phyloP scores from a whole-genome alignment of 2,329 filamentous ascomycete species.

The Lasiodiplodia gonubiensis region DNA sequence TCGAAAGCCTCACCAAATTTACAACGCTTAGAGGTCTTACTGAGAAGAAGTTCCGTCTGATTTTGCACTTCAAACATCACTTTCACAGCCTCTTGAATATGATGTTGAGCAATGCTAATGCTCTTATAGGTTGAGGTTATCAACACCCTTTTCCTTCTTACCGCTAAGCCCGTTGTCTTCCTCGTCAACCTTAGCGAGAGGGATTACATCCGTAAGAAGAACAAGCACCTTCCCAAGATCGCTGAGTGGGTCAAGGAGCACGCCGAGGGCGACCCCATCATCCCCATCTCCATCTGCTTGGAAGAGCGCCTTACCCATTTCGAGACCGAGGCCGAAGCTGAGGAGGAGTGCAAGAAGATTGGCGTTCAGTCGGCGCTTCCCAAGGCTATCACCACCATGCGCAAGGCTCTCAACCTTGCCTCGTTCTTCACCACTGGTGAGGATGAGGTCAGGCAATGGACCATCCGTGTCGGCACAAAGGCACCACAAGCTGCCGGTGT shows the following conservation, averaged over 20 bases:
- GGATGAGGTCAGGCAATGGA: conserved; percentile 99
- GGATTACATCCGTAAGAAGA: conserved; percentile 98
- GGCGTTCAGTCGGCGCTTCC: conserved; percentile 87
- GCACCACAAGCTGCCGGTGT: conserved; percentile 97
- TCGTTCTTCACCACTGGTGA: conserved; percentile 97
- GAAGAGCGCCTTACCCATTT: conserved; percentile 90
- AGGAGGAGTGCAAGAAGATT: conserved; percentile 86
- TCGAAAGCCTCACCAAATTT: conserved; percentile 81
- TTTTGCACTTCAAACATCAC: conserved; percentile 33
- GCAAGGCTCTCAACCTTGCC: conserved; percentile 84
- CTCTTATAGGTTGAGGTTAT: conserved; percentile 84
- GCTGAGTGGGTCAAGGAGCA: conserved; percentile 95
- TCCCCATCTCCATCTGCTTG: conserved; percentile 89
- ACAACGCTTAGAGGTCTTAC: conserved; percentile 75
- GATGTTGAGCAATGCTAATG: conserved; percentile 37
- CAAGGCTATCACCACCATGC: conserved; percentile 92
- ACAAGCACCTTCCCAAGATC: conserved; percentile 95
- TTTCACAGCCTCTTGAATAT: background rate
- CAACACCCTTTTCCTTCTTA: conserved; percentile 93
- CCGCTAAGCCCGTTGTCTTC: conserved; percentile 96
- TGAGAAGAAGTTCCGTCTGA: conserved; percentile 90
- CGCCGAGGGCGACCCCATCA: conserved; percentile 83
- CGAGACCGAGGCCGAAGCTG: conserved; percentile 75
- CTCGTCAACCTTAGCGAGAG: conserved; percentile 96
- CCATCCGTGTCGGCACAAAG: conserved; percentile 92